phyloP scores from a whole-genome alignment of 2,329 filamentous ascomycete genomes.

The Hypomyces perniciosus region DNA sequence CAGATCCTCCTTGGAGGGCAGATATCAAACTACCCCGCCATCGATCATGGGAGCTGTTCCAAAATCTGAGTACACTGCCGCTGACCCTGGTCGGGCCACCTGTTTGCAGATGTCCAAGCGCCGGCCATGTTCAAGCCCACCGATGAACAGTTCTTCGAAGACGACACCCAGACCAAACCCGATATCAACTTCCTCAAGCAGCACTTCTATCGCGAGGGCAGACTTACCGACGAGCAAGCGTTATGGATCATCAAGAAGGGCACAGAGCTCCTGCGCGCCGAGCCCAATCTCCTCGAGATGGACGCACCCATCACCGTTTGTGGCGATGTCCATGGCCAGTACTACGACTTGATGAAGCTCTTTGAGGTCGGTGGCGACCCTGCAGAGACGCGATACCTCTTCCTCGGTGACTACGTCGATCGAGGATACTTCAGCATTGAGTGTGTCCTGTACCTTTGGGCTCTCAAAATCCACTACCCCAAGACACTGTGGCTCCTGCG shows the following conservation, averaged over 20 bases:
- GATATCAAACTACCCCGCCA: constrained; percentile 11
- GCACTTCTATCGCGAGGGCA: constrained; percentile 96
- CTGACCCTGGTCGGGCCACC: constrained; percentile 13
- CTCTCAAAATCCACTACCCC: constrained; percentile 97
- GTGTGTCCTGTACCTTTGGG: constrained; percentile 97
- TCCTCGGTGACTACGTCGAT: constrained; percentile 96
- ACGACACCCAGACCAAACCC: constrained; percentile 79
- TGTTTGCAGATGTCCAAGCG: constrained; percentile 82
- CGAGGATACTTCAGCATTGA: constrained; percentile 99
- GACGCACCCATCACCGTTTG: constrained; percentile 98
- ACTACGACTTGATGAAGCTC: constrained; percentile 99
- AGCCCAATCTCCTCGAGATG: constrained; percentile 98
- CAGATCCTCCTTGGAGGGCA: neutral
- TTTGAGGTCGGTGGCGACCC: constrained; percentile 98
- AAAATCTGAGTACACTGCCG: neutral
- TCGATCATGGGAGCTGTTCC: neutral
- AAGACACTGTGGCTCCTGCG: constrained; percentile 95
- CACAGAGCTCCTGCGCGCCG: constrained; percentile 77
- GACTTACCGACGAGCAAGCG: constrained; percentile 93
- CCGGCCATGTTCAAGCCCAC: constrained; percentile 89
- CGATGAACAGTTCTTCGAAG: constrained; percentile 90
- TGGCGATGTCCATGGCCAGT: constrained; percentile 96
- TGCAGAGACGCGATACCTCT: constrained; percentile 91
- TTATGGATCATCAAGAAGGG: constrained; percentile 90
- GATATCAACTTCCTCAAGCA: constrained; percentile 94